These are phyloP conservation scores for Diaporthe sp. DNA, from an alignment of 2,329 filamentous ascomycete genomes.

Conservation along the genomic window DNA sequence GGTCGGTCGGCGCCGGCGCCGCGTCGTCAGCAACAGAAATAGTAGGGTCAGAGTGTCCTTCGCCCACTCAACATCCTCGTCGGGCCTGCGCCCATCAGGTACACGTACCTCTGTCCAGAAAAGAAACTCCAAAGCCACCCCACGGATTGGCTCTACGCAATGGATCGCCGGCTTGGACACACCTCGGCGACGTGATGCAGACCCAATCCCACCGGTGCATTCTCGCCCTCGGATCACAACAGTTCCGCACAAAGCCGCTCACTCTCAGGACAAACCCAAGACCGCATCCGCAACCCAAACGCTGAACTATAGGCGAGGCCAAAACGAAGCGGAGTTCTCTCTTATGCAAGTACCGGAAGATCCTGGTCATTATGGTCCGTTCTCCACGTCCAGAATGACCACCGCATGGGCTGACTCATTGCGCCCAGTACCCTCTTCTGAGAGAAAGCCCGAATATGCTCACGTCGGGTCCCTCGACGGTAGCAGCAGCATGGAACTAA, in stretches of 20 bases:
- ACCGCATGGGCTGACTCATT: not conserved
- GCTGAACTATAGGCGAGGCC: not conserved
- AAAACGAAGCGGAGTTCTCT: slow-evolving; percentile 35
- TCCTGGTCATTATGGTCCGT: slow-evolving; percentile 32
- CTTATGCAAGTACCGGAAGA: slow-evolving; percentile 46
- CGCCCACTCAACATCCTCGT: slow-evolving; percentile 42
- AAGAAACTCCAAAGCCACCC: not conserved
- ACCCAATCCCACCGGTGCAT: slow-evolving; percentile 11
- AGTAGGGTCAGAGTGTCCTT: slow-evolving; percentile 54
- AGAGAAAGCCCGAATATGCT: slow-evolving; percentile 38
- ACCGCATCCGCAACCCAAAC: not conserved
- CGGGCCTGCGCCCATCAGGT: slow-evolving; percentile 39
- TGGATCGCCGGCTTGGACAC: slow-evolving; percentile 28
- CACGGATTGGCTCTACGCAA: not conserved
- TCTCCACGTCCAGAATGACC: too few relatives aligned
- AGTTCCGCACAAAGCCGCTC: not conserved
- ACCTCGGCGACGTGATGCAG: slow-evolving; percentile 39
- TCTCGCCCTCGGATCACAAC: not conserved
- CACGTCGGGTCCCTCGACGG: slow-evolving; percentile 38
- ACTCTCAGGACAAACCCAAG: not conserved
- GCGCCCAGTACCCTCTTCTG: slow-evolving; percentile 14
- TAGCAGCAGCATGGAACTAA: slow-evolving; percentile 15
- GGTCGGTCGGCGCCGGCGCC: slow-evolving; percentile 50
- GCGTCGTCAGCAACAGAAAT: slow-evolving; percentile 41
- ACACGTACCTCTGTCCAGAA: slow-evolving; percentile 25